Evolutionary conservation across 108 stramenopile genomes (phyloP).

Genomic region (Epithemia pelagica): DNA sequence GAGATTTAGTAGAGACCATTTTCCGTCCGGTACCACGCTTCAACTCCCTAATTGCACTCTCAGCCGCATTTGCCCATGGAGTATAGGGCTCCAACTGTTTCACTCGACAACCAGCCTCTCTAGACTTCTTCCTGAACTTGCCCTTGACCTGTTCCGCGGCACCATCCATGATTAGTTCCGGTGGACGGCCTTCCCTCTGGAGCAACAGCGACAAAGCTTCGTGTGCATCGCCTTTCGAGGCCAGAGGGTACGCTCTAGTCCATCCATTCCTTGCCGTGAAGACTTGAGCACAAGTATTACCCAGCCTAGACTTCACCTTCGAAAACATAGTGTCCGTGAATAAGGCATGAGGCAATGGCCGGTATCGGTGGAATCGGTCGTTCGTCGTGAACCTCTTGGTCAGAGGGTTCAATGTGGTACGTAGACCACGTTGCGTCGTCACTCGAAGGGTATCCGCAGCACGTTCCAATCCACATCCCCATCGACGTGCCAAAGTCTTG

Average conservation of each 20-base stretch:
- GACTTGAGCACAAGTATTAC: not conserved
- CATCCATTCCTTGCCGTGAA: slow-evolving; percentile 6
- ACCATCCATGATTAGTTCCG: not conserved
- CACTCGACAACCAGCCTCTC: slow-evolving; percentile 11
- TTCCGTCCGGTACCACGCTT: not conserved
- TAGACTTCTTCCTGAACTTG: not conserved
- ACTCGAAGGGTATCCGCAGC: not conserved
- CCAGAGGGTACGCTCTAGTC: slow-evolving; percentile 14
- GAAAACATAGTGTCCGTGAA: not conserved
- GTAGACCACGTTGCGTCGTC: not conserved
- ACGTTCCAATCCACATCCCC: not conserved
- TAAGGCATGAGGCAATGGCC: not conserved
- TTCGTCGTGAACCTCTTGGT: not conserved
- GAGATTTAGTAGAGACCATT: not conserved
- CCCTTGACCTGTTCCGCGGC: not conserved
- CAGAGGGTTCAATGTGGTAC: not conserved
- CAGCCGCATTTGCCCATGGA: slow-evolving; percentile 26
- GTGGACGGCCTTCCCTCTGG: not conserved
- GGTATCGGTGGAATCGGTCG: not conserved
- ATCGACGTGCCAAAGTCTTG: not conserved
- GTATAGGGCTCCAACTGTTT: slow-evolving; percentile 10
- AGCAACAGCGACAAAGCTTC: slow-evolving; percentile 18
- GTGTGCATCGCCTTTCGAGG: slow-evolving; percentile 12
- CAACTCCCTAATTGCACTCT: not conserved
- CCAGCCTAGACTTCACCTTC: not conserved